These are phyloP conservation scores for Sicyos baderoa DNA, from an alignment of 306 rosid genomes.

Conservation along the genomic window DNA sequence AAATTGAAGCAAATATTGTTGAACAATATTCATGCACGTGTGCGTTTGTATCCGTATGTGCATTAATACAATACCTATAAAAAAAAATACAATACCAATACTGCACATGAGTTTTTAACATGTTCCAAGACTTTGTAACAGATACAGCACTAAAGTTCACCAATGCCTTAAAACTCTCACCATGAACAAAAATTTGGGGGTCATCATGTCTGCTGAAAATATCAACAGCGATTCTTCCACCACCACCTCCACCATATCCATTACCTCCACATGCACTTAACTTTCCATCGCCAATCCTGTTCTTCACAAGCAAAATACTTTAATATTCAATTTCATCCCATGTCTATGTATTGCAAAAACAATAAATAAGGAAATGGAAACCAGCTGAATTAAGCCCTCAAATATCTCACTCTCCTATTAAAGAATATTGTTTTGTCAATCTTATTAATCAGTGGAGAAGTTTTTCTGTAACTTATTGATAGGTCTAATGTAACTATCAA, in stretches of 20 bases:
- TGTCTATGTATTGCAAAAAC: background rate
- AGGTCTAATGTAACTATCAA: too few species aligned
- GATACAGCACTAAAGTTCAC: background rate
- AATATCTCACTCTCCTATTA: background rate
- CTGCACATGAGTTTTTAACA: background rate
- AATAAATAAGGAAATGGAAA: background rate
- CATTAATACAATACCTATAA: background rate
- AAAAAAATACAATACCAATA: background rate
- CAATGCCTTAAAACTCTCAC: slow-evolving; percentile 27
- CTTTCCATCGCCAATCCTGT: slow-evolving; percentile 54
- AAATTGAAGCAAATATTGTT: background rate
- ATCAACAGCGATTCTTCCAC: slow-evolving; percentile 57
- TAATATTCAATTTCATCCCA: slow-evolving; percentile 4
- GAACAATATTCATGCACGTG: background rate
- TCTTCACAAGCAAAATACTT: slow-evolving; percentile 23
- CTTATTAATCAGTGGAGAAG: too few species aligned
- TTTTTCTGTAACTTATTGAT: too few species aligned
- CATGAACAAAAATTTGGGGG: slow-evolving; percentile 46
- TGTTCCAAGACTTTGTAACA: background rate
- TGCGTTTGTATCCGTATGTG: background rate
- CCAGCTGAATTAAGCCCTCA: background rate
- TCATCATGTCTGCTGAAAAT: slow-evolving; percentile 56
- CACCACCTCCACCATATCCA: slow-evolving; percentile 59
- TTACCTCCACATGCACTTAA: slow-evolving; percentile 58
- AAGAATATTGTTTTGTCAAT: too few species aligned